phyloP scores from a whole-genome alignment of 1,284 basidiomycete species.

The Ustilago tritici region DNA sequence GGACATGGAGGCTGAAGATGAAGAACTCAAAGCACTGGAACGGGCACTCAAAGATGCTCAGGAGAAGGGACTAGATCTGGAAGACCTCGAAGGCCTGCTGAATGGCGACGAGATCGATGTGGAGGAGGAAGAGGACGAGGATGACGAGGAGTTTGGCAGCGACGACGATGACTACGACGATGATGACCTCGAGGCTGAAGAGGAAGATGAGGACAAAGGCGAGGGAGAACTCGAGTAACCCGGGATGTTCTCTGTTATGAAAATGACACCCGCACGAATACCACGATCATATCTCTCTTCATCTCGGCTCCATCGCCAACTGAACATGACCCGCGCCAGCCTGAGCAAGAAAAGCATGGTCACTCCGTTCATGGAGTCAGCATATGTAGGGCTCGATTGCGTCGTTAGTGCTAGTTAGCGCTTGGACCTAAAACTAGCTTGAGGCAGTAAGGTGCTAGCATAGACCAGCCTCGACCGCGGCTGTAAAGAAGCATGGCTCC shows the following conservation, averaged over 20 bases:
- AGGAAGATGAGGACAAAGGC: constrained; percentile 8
- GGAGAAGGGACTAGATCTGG: constrained; percentile 43
- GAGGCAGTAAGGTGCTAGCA: not conserved
- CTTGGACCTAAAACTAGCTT: not conserved
- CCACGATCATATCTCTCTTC: not conserved
- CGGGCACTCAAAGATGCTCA: constrained; percentile 52
- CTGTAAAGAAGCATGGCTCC: not conserved
- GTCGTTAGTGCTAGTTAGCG: not conserved
- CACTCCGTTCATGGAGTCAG: not conserved
- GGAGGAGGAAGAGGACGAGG: constrained; percentile 23
- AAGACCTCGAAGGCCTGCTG: constrained; percentile 39
- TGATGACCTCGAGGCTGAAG: constrained; percentile 17
- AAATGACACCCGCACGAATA: not conserved
- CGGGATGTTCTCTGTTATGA: not conserved
- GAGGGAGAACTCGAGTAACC: constrained; percentile 12
- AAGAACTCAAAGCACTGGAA: constrained; percentile 50
- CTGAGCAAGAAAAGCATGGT: not conserved
- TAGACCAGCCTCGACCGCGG: not conserved
- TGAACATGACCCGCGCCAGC: not conserved
- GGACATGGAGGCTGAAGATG: constrained; percentile 48
- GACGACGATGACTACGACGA: constrained; percentile 15
- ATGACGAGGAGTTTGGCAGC: constrained; percentile 28
- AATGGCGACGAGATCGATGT: constrained; percentile 37
- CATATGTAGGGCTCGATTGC: not conserved
- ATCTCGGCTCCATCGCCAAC: not conserved